Evolutionary conservation across 441 rosid genomes (phyloP), one percentile per base, ranked within the genome.

Genomic region (Euphorbia celastroides): DNA sequence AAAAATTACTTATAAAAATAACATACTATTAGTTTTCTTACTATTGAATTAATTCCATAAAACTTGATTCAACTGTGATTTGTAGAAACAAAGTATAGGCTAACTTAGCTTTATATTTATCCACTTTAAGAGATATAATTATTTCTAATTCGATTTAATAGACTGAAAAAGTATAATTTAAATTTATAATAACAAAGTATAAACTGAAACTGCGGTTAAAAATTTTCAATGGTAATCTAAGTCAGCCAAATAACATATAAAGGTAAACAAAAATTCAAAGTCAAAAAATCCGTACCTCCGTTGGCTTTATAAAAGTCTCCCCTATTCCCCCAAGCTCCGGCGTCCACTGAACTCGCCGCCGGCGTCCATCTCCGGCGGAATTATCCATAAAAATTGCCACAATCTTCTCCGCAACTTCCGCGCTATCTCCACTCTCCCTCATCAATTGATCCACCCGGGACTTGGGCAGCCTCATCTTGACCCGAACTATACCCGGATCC

Each of bases 401-500:
- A 61, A 93, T 80, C 83, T 81, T 93, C 76, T 79, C 86, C 0
- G 93, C 92, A 0, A 82, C 84, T 64, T 89, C 92, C 0, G 60
- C 84, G 13, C 78, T 86, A 7, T 82, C 84, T 12, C 66, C 80
- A 74, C 95, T 89, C 67, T 89, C 93, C 28, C 62, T 81, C 77
- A 89, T 32, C 74, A 91, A 61, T 65, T 71, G 88, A 70, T 85
- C 83, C 9, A 89, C 78, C 65, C 86, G 92, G 0, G 80, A 82
- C 68, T 80, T 93, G 4, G 93, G 89, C 42, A 93, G 68, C 68
- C 89, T 85, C 80, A 93, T 52, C 50, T 72, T 88, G 52, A 93
- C 81, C 75, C 84, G 80, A 74, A 66, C 44, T 4, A 69, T 57
- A 5, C 64, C 75, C 23, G 34, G 67, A 26, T 63, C 62, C 26